Percentiles rank a stretch among this genome's conserved stretches.
phyloP scores from a whole-genome alignment of 495 filamentous ascomycete genomes.

The Endocarpon pusillum region DNA sequence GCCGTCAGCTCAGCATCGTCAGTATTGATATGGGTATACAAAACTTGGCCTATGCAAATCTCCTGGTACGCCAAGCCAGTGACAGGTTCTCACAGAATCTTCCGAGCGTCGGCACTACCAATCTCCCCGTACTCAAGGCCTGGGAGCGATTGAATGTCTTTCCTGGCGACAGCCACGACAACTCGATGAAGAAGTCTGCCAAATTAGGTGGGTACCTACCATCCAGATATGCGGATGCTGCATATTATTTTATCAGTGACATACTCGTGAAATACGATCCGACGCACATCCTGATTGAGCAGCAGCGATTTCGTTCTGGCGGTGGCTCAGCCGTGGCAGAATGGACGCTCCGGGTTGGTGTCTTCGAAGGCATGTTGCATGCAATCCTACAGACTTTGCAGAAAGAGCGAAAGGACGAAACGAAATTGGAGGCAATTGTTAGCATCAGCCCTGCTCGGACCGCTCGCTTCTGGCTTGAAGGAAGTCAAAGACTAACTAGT shows the following conservation, averaged over 20 bases:
- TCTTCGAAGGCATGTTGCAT: conserved; percentile 79
- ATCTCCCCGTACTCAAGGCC: conserved; percentile 5
- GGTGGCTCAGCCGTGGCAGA: conserved; percentile 51
- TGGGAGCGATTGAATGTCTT: conserved; percentile 10
- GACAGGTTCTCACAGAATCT: no score
- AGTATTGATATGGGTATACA: conserved; percentile 81
- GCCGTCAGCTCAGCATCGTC: conserved; percentile 32
- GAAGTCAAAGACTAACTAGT: conserved; percentile 11
- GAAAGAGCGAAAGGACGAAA: conserved; percentile 19
- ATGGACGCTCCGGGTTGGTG: conserved; percentile 84
- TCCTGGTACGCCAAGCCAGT: conserved; percentile 9
- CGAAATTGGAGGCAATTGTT: conserved; percentile 13
- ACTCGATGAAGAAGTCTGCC: no score
- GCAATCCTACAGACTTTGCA: conserved; percentile 47
- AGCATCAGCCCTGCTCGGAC: conserved; percentile 26
- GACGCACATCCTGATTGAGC: conserved; percentile 70
- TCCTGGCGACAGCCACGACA: not conserved
- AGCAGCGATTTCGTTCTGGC: conserved; percentile 66
- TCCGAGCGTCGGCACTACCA: no score
- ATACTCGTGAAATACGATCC: conserved; percentile 34
- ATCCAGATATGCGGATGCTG: conserved; percentile 44
- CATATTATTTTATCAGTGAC: conserved; percentile 40
- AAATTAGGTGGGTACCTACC: no score
- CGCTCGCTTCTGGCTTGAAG: conserved; percentile 22
- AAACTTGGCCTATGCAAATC: conserved; percentile 53